A percentile compares a stretch with the other conserved stretches of the same genome.
These are phyloP conservation scores for Penicillium sp. DNA, from an alignment of 2,329 filamentous ascomycete genomes.

Conservation along the genomic window DNA sequence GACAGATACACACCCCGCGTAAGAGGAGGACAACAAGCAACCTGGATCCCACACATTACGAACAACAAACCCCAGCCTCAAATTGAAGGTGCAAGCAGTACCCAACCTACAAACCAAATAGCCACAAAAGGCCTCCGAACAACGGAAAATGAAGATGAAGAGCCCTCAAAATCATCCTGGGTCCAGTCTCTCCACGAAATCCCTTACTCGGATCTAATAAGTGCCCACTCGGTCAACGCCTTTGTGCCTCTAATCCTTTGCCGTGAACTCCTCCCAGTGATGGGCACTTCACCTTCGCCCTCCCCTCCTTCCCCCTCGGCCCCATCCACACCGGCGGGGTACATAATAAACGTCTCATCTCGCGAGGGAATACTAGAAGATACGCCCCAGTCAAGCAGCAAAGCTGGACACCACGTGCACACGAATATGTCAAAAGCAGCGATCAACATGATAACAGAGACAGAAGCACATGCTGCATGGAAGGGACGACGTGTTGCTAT, in stretches of 20 bases:
- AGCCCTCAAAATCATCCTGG: constrained; percentile 34
- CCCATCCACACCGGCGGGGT: constrained; percentile 6
- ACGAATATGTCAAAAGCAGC: constrained; percentile 46
- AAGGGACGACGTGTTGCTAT: constrained; percentile 32
- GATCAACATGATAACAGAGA: constrained; percentile 46
- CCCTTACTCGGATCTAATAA: constrained; percentile 43
- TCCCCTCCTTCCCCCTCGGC: background rate
- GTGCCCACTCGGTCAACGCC: constrained; percentile 40
- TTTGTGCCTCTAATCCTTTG: constrained; percentile 42
- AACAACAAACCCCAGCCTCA: constrained; percentile 16
- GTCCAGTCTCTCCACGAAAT: constrained; percentile 38
- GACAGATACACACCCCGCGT: constrained; percentile 15
- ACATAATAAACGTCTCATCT: constrained; percentile 37
- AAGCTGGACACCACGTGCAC: constrained; percentile 39
- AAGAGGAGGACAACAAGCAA: constrained; percentile 16
- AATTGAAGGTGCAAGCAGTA: constrained; percentile 31
- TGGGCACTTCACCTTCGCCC: background rate
- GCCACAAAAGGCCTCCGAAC: constrained; percentile 17
- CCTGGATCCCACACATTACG: constrained; percentile 20
- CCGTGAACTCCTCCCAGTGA: constrained; percentile 35
- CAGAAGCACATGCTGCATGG: constrained; percentile 37
- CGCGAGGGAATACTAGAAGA: constrained; percentile 40
- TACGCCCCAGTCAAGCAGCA: constrained; percentile 17
- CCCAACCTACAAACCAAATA: constrained; percentile 19
- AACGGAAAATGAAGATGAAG: background rate